phyloP scores from a whole-genome alignment of 139 green algal species.

The Coelastrella sp. region DNA sequence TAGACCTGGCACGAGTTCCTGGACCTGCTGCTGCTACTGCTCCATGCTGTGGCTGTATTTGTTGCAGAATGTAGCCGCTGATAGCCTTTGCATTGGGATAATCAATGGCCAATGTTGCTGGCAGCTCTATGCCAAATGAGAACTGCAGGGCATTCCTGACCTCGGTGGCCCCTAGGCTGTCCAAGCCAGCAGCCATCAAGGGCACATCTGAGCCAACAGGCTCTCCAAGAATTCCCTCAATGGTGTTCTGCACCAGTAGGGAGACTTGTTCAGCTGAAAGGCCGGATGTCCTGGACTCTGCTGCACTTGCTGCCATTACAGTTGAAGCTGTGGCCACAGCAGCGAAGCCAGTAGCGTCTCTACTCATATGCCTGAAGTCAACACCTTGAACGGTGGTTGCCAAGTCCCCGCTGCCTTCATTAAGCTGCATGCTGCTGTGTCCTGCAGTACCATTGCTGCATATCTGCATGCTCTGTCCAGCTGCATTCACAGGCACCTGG shows the following conservation, averaged over 20 bases:
- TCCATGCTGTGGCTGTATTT: neutral
- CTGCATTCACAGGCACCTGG: neutral
- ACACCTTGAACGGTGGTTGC: neutral
- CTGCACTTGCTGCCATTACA: neutral
- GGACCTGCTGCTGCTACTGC: neutral
- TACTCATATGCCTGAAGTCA: neutral
- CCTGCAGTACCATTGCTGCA: neutral
- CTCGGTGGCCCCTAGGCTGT: constrained; percentile 82
- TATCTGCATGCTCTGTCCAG: neutral
- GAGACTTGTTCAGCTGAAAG: constrained; percentile 9
- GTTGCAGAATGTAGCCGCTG: constrained; percentile 17
- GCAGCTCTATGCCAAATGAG: constrained; percentile 69
- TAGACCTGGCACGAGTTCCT: neutral
- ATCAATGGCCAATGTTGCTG: constrained; percentile 66
- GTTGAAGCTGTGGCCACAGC: neutral
- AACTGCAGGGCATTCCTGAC: constrained; percentile 43
- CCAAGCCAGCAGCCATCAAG: constrained; percentile 68
- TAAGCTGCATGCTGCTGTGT: constrained; percentile 19
- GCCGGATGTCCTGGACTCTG: neutral
- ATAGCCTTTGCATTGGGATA: constrained; percentile 38
- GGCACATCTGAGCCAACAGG: constrained; percentile 35
- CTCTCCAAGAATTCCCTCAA: constrained; percentile 42
- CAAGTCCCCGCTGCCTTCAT: neutral
- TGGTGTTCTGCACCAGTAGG: constrained; percentile 43
- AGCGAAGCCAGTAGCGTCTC: neutral